Base-by-base conservation (phyloP, 176 grass and related monocot genomes). In the Cocos nucifera region DNA sequence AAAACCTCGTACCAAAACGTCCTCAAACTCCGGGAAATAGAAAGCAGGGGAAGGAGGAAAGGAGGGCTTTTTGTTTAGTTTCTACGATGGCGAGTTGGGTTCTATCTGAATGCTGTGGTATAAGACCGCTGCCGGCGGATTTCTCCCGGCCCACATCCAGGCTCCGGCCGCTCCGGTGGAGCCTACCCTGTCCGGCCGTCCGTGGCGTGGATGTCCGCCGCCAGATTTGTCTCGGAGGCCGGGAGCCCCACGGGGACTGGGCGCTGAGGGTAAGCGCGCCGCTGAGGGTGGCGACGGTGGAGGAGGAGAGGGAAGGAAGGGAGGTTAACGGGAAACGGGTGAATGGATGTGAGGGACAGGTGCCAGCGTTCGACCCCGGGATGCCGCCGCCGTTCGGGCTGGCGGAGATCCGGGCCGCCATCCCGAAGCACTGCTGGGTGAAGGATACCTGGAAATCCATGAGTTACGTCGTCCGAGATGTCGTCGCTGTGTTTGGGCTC, bases 361-460 rank as follows among this genome's bases (percentile, higher is more conserved):
- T 19, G 73, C 75, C 52, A n/a, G 79, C 18, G 29, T 89, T 95
- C 58, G 75, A 89, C 76, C 77, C 80, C 5, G 79, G 90, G 61
- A 69, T 77, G 64, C 68, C 90, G 14, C 86, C 90, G 65, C 90
- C 86, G 16, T 90, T 95, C 67, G 73, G 77, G 61, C 69, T 89
- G 20, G 82, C 83, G 39, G 86, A 95, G 58, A 87, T 95, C 73
- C 76, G 90, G 57, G 90, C 90, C 0, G 86, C 86, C 5, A 95
- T 95, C 19, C 90, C 90, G 5, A 95, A 95, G 82, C 90, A 86
- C 75, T 95, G 90, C 73, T 95, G 90, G 90, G 83, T 90, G 63
- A 95, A 87, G 79, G 71, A 95, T 60, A 71, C 90, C 9, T 90
- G 83, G 90, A 60, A 71, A 55, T 95, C 86, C 55, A 89, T 95